phyloP scores from a whole-genome alignment of 768 basidiomycete species.

The Trametes elegans region DNA sequence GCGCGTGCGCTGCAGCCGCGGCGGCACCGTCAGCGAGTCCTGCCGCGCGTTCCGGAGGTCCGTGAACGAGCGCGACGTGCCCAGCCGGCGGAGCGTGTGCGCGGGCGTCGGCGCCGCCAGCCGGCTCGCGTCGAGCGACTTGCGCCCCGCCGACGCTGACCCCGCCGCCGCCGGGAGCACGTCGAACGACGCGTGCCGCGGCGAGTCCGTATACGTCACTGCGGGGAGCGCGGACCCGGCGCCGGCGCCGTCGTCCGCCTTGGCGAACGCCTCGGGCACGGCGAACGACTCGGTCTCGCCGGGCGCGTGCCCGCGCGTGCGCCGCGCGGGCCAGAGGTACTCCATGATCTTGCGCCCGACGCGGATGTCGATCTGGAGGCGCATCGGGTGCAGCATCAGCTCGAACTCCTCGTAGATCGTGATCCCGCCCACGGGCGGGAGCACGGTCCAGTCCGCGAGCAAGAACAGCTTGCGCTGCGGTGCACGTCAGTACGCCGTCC shows the following conservation, averaged over 20 bases:
- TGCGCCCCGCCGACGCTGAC: too few relatives aligned
- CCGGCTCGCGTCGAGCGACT: conserved; percentile 33
- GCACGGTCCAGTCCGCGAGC: conserved; percentile 73
- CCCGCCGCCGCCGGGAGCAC: too few relatives aligned
- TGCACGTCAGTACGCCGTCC: not conserved
- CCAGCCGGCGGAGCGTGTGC: conserved; percentile 49
- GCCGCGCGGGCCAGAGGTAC: conserved; percentile 80
- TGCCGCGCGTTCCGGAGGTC: conserved; percentile 54
- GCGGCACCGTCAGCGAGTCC: conserved; percentile 22
- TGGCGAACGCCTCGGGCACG: conserved; percentile 7
- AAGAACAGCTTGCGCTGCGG: conserved; percentile 68
- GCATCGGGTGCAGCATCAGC: conserved; percentile 80
- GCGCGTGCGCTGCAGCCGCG: conserved; percentile 35
- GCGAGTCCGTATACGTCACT: conserved; percentile 19
- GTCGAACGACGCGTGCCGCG: conserved; percentile 23
- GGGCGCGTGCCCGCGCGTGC: conserved; percentile 34
- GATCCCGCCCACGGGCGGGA: conserved; percentile 93
- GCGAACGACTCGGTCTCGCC: conserved; percentile 16
- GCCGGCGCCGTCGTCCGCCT: not conserved
- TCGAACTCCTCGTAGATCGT: conserved; percentile 83
- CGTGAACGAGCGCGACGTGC: conserved; percentile 66
- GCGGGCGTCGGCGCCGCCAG: conserved; percentile 36
- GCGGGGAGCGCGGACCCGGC: too few relatives aligned
- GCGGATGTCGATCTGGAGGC: conserved; percentile 81
- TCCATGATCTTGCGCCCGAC: conserved; percentile 82